These are phyloP conservation scores for Carallia pectinifolia DNA, from an alignment of 345 rosid genomes.

Conservation along the genomic window DNA sequence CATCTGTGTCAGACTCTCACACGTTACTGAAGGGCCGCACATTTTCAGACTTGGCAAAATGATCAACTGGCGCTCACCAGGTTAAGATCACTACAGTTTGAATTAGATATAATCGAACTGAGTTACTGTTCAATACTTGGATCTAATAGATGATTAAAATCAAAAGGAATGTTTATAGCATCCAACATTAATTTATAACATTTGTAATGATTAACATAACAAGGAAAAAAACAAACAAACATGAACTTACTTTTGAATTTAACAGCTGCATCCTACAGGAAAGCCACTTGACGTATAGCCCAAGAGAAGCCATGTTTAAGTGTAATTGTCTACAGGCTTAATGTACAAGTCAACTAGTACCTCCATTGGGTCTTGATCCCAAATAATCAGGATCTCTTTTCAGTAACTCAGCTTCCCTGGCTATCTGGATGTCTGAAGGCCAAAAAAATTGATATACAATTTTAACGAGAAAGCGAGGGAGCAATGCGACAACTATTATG, in stretches of 20 bases:
- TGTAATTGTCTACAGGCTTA: constrained; percentile 21
- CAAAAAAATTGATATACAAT: constrained; percentile 51
- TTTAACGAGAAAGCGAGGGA: constrained; percentile 69
- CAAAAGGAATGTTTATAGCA: background rate
- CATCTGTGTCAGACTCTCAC: no score
- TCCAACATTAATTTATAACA: background rate
- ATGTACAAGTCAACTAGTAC: constrained; percentile 41
- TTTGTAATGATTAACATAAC: background rate
- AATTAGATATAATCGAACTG: no score
- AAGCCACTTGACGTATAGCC: constrained; percentile 16
- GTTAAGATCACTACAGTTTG: no score
- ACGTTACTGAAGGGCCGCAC: no score
- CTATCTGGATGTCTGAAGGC: constrained; percentile 77
- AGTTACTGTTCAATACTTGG: no score
- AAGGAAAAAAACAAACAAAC: background rate
- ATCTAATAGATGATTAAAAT: background rate
- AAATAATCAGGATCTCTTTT: constrained; percentile 27
- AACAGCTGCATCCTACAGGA: constrained; percentile 26
- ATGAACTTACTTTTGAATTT: constrained; percentile 24
- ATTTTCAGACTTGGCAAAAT: no score
- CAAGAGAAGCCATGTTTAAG: background rate
- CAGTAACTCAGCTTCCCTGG: constrained; percentile 68
- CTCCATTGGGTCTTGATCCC: constrained; percentile 31
- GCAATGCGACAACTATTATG: constrained; percentile 48
- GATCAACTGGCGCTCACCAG: no score